These are phyloP conservation scores for Tardiomyces depauwii DNA, from an alignment of 1,139 yeast genomes.

Conservation along the genomic window DNA sequence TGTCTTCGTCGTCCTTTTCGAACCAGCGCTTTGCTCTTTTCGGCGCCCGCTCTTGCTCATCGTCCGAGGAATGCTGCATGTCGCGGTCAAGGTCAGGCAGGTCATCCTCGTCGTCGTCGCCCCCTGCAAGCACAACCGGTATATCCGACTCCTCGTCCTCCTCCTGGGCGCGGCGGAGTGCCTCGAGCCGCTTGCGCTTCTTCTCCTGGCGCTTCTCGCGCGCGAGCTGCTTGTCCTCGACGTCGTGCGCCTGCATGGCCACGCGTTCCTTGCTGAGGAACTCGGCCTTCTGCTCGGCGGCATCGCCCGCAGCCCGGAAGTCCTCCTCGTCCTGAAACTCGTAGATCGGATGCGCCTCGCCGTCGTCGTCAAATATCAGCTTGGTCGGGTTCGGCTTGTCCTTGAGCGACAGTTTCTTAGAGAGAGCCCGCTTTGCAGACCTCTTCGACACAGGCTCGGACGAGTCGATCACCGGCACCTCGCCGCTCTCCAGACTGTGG, in stretches of 20 bases:
- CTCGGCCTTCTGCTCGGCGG: constrained; percentile 51
- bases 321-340: constrained; percentile 88
- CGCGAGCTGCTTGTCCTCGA: constrained; percentile 71
- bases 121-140: constrained; percentile 30
- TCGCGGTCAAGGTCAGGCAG: constrained; percentile 8
- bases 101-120: constrained; percentile 16
- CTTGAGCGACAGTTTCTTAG: constrained; percentile 68
- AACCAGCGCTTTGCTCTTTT: constrained; percentile 7
- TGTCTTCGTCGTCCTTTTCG: constrained; percentile 27
- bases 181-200: constrained; percentile 80
- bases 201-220: constrained; percentile 75
- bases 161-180: constrained; percentile 46
- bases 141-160: constrained; percentile 26
- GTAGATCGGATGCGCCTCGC: constrained; percentile 77
- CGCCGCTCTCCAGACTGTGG: constrained; percentile 56
- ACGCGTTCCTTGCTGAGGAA: constrained; percentile 58
- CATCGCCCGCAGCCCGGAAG: constrained; percentile 68
- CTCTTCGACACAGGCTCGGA: constrained; percentile 65
- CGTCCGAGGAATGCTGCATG: constrained; percentile 9
- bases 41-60: constrained; percentile 5
- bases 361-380: constrained; percentile 86
- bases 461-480: constrained; percentile 41
- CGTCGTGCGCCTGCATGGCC: constrained; percentile 61
- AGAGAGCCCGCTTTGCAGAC: constrained; percentile 76
- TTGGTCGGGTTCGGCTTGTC: constrained; percentile 64